Evolutionary conservation across 192 early-diverging fungal species (phyloP).

Genomic region (Gryganskiella cystojenkinii): DNA sequence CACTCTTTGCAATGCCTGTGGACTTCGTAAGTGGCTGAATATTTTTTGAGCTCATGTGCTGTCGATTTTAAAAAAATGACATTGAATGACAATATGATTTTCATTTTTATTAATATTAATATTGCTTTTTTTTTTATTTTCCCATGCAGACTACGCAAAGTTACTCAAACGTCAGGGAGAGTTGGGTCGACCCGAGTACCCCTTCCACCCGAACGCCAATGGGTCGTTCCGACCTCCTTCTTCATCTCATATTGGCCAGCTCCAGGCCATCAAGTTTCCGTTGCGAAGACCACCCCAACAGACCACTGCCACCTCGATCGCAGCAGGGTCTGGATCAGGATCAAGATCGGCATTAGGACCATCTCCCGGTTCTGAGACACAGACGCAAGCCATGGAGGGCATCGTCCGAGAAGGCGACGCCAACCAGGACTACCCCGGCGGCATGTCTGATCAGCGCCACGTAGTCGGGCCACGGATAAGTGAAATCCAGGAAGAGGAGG

Average conservation of each 20-base stretch:
- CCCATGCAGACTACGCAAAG: slow-evolving; percentile 34
- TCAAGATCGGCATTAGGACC: background rate
- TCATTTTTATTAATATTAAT: background rate
- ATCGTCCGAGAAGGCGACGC: too few relatives aligned
- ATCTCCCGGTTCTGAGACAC: too few relatives aligned
- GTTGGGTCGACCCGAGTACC: background rate
- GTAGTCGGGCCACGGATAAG: too few relatives aligned
- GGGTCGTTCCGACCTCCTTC: background rate
- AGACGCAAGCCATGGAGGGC: too few relatives aligned
- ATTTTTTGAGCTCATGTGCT: background rate
- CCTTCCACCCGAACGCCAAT: background rate
- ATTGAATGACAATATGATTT: background rate
- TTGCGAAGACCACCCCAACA: too few relatives aligned
- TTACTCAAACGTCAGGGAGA: slow-evolving; percentile 35
- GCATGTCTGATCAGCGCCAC: too few relatives aligned
- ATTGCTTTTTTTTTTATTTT: background rate
- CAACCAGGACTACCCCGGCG: too few relatives aligned
- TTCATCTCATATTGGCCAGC: background rate
- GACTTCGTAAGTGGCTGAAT: slow-evolving; percentile 87
- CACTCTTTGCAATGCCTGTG: slow-evolving; percentile 96
- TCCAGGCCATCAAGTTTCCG: background rate
- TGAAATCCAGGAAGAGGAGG: too few relatives aligned
- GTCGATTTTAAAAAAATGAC: too few relatives aligned
- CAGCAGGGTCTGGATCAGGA: background rate
- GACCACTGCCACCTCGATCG: background rate